phyloP scores from a whole-genome alignment of 352 stramenopile species.

The Phytophthora agathidicida region DNA sequence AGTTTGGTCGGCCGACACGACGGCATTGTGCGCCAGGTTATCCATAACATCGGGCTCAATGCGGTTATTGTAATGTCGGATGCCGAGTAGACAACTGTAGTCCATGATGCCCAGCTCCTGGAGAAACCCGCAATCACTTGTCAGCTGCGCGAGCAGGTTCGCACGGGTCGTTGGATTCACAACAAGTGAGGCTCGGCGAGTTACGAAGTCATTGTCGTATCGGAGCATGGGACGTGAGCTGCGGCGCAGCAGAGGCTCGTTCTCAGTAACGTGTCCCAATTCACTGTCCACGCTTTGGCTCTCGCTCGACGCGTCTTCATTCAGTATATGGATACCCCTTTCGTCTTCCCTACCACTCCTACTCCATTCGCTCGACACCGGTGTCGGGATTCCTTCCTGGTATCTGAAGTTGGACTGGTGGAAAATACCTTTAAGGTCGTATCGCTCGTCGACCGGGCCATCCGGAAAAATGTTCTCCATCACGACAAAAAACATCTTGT shows the following conservation, averaged over 20 bases:
- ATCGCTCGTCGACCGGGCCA: conserved; percentile 76
- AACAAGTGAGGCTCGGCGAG: conserved; percentile 60
- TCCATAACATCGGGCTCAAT: conserved; percentile 58
- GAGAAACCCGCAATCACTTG: conserved; percentile 83
- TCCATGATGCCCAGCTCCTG: conserved; percentile 90
- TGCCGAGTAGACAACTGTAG: conserved; percentile 85
- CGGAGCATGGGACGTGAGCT: conserved; percentile 66
- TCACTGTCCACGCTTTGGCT: conserved; percentile 38
- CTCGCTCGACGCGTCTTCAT: conserved; percentile 36
- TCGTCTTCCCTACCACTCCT: conserved; percentile 40
- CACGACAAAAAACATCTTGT: conserved; percentile 92
- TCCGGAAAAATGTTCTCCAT: conserved; percentile 90
- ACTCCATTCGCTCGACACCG: conserved; percentile 44
- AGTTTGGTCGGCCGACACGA: conserved; percentile 73
- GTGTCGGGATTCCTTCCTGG: conserved; percentile 48
- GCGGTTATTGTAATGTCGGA: conserved; percentile 58
- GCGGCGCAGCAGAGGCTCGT: conserved; percentile 59
- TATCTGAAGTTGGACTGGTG: conserved; percentile 62
- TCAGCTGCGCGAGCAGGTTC: conserved; percentile 82
- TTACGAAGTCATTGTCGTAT: conserved; percentile 86
- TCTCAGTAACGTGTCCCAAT: conserved; percentile 48
- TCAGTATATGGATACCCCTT: conserved; percentile 14
- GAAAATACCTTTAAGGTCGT: conserved; percentile 88
- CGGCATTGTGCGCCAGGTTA: conserved; percentile 73
- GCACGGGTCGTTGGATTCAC: conserved; percentile 77